Base-by-base conservation (phyloP, 257 asterid genomes). In the Plantago major region DNA sequence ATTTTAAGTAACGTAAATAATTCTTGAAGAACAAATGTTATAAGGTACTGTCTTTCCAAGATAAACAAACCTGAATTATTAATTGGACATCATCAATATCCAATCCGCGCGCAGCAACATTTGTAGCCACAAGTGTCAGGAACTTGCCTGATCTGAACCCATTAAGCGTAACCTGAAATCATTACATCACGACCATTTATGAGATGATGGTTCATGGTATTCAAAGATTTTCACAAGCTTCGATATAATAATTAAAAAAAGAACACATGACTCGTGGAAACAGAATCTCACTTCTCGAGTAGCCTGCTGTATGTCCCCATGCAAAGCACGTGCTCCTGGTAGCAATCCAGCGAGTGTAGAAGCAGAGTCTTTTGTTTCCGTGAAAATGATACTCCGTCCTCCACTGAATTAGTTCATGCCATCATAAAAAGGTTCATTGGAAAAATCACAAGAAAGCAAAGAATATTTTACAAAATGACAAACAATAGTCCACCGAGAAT, bases 291-390 rank as follows among this genome's bases (percentile, higher is more conserved):
- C 99, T 95, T 93, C 99, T 59, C 99, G 97, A 55, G 94, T 91
- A n/a, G 89, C 67, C 78, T 93, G 99, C 43, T 93, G 97, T 71
- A 93, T 93, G 78, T 93, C 99, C 28, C 99, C 97, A 70, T 93
- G 99, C 83, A 93, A 78, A 26, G 99, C 95, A 55, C 96, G 93
- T 48, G 99, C 90, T 55, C 96, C 99, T 53, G 95, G 96, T 80
- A 93, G 90, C 51, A 85, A 26, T 49, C 96, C 94, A 74, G 99
- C 82, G 66, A 93, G 95, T 58, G 94, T 84, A n/a, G 97, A 89
- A 66, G 96, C 96, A 45, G 78, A 70, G 42, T 84, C 96, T 84
- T 88, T 93, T 18, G 90, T 93, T 80, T 93, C 99, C 0, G 96
- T 87, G 80, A 93, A 93, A 62, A 93, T 78, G 50, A 93, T 93